phyloP scores from a whole-genome alignment of 1,284 basidiomycete genomes.

The Ustilago crameri region DNA sequence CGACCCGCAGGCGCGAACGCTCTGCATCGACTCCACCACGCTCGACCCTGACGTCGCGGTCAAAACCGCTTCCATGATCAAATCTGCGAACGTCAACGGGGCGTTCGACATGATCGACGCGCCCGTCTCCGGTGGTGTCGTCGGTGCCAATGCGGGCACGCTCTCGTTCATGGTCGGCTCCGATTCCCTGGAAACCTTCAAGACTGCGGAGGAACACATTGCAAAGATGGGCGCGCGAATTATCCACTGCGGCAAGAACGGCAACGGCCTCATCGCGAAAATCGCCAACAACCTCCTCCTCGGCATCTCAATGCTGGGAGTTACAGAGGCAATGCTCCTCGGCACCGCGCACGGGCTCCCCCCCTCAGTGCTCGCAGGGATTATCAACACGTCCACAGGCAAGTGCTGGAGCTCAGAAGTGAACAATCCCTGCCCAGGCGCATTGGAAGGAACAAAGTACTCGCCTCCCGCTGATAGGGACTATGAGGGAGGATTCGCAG shows the following conservation, averaged over 20 bases:
- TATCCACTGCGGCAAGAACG: slow-evolving; percentile 85
- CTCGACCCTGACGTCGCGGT: slow-evolving; percentile 81
- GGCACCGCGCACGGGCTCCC: slow-evolving; percentile 59
- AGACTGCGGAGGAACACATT: slow-evolving; percentile 73
- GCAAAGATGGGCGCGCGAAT: slow-evolving; percentile 80
- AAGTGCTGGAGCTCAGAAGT: slow-evolving; percentile 82
- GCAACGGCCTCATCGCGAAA: slow-evolving; percentile 70
- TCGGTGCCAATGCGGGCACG: slow-evolving; percentile 80
- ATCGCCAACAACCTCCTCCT: slow-evolving; percentile 65
- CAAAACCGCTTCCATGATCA: slow-evolving; percentile 74
- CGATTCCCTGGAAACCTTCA: slow-evolving; percentile 75
- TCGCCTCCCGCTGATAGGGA: slow-evolving; percentile 83
- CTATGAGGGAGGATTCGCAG: slow-evolving; percentile 74
- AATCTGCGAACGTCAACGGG: slow-evolving; percentile 69
- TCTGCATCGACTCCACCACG: slow-evolving; percentile 89
- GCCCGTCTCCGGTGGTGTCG: slow-evolving; percentile 89
- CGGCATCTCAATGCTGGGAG: slow-evolving; percentile 61
- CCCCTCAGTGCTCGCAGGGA: slow-evolving; percentile 53
- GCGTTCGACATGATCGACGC: slow-evolving; percentile 80
- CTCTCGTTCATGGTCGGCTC: slow-evolving; percentile 87
- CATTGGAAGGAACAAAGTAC: slow-evolving; percentile 73
- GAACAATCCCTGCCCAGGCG: slow-evolving; percentile 86
- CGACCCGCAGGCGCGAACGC: slow-evolving; percentile 68
- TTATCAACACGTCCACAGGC: slow-evolving; percentile 66
- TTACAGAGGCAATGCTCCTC: slow-evolving; percentile 61